phyloP scores from a whole-genome alignment of 1,284 basidiomycete species.

The Ganoderma boninense region DNA sequence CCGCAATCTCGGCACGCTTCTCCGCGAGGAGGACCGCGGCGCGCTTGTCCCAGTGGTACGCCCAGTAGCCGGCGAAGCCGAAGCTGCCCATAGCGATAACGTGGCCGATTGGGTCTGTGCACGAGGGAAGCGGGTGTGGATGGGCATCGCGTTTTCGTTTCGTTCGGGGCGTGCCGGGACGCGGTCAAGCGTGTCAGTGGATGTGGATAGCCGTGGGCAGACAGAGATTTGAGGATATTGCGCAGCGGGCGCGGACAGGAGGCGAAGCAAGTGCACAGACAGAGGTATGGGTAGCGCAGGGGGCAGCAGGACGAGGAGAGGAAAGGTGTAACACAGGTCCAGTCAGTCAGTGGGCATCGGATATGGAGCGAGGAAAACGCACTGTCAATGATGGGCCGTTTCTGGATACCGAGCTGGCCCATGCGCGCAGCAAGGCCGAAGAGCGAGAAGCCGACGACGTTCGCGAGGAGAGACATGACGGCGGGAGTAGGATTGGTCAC shows the following conservation, averaged over 20 bases:
- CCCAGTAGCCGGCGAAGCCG: constrained; percentile 75
- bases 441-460: constrained; percentile 79
- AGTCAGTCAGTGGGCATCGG: background rate
- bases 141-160: background rate
- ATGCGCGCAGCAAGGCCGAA: constrained; percentile 82
- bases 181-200: background rate
- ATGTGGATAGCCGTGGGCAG: background rate
- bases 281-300: background rate
- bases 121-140: background rate
- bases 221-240: background rate
- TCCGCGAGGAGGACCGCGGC: constrained; percentile 65
- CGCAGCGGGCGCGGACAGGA: background rate
- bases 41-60: constrained; percentile 68
- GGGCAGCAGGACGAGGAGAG: background rate
- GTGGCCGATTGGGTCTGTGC: constrained; percentile 70
- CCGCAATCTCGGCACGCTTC: constrained; percentile 66
- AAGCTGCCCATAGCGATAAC: constrained; percentile 71
- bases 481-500: constrained; percentile 18
- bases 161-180: background rate
- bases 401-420: constrained; percentile 85
- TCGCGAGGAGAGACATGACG: constrained; percentile 76
- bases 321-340: background rate
- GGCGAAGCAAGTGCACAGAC: background rate
- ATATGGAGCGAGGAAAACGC: constrained; percentile 41
- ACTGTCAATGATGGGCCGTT: constrained; percentile 73